phyloP scores from a whole-genome alignment of 2,329 filamentous ascomycete species.

The Aureobasidium sp. region DNA sequence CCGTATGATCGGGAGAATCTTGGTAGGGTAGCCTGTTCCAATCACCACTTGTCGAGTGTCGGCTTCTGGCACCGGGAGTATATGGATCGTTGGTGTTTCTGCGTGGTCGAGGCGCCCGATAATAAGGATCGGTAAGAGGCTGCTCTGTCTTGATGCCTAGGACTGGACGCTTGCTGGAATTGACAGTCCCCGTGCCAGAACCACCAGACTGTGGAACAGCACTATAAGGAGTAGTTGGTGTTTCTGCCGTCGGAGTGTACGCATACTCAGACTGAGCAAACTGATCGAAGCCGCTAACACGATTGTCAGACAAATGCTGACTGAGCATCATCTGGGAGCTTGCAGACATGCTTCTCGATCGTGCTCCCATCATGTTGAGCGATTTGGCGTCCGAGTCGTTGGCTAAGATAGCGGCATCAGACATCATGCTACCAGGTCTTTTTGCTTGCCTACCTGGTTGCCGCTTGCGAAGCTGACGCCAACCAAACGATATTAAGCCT shows the following conservation, averaged over 20 bases:
- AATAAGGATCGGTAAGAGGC: constrained; percentile 63
- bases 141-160: constrained; percentile 23
- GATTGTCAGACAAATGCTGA: constrained; percentile 30
- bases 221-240: constrained; percentile 68
- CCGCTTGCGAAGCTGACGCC: constrained; percentile 76
- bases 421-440: constrained; percentile 69
- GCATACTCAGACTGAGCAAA: constrained; percentile 43
- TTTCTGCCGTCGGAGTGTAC: constrained; percentile 42
- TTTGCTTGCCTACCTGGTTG: constrained; percentile 41
- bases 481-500: constrained; percentile 61
- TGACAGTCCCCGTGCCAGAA: constrained; percentile 32
- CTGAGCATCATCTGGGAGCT: constrained; percentile 55
- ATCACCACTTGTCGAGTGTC: constrained; percentile 35
- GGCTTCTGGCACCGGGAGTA: constrained; percentile 33
- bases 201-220: constrained; percentile 45
- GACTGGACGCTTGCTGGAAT: constrained; percentile 38
- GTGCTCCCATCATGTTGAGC: constrained; percentile 42
- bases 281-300: constrained; percentile 40
- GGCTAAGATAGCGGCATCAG: constrained; percentile 71
- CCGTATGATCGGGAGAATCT: constrained; percentile 30
- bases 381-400: constrained; percentile 57
- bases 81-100: constrained; percentile 51
- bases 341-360: constrained; percentile 51
- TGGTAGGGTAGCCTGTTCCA: constrained; percentile 37
- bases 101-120: constrained; percentile 69